A percentile compares a stretch with the other conserved stretches of the same genome.
Evolutionary conservation across 305 asterid genomes (phyloP).

Genomic region (Lippia alba): DNA sequence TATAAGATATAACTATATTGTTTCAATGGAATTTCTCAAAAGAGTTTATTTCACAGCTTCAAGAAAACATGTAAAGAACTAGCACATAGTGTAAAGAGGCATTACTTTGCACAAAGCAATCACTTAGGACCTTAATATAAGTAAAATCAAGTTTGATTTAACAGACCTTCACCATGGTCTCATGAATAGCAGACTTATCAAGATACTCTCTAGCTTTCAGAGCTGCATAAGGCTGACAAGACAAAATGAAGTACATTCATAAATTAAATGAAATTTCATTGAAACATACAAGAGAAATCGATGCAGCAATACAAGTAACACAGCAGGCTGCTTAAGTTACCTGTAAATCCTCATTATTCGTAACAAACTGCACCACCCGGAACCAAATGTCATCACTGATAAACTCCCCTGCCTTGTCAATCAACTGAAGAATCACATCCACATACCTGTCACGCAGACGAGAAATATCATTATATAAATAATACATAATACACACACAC

Average conservation of each 20-base stretch:
- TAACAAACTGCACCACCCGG: constrained; percentile 98
- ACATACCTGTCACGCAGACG: constrained; percentile 73
- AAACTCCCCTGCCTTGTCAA: constrained; percentile 99
- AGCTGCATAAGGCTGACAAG: constrained; percentile 94
- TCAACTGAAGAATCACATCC: constrained; percentile 98
- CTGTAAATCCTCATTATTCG: constrained; percentile 99
- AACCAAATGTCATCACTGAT: constrained; percentile 99
- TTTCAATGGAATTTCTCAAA: constrained; percentile 8
- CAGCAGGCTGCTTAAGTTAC: constrained; percentile 40
- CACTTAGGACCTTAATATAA: constrained; percentile 24
- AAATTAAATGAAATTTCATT: constrained; percentile 30
- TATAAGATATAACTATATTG: constrained; percentile 19
- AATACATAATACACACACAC: too few species aligned
- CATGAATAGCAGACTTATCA: constrained; percentile 97
- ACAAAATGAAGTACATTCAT: constrained; percentile 26
- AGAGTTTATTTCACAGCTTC: constrained; percentile 22
- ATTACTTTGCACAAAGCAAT: constrained; percentile 15
- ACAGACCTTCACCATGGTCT: constrained; percentile 70
- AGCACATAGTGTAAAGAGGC: background rate
- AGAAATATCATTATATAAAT: background rate
- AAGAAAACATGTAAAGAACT: constrained; percentile 14
- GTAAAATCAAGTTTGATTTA: constrained; percentile 1
- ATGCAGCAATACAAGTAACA: constrained; percentile 16
- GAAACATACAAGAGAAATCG: constrained; percentile 18
- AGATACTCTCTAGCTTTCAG: constrained; percentile 93